Base-by-base conservation (phyloP, 1,284 basidiomycete genomes). In the Inonotus hispidus region DNA sequence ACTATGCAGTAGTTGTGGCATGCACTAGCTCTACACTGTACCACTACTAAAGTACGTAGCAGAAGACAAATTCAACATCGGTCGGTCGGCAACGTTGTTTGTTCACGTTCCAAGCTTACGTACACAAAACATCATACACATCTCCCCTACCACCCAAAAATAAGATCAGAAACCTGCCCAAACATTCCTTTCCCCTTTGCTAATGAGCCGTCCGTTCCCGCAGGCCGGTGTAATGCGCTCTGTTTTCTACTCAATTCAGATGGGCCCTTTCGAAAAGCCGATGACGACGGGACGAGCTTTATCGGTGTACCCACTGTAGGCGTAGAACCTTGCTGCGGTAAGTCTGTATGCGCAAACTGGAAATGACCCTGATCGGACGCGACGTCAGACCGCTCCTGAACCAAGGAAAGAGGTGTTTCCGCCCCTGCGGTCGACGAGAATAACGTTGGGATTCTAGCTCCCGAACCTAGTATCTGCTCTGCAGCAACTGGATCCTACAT, bases 161-260 rank as follows among this genome's bases (percentile, higher is more conserved):
- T 83, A 64, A 88, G 69, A 74, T 90, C 87, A n/a, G 84, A 84
- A 46, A 90, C 82, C 70, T 88, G 85, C 11, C 87, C 86, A 2
- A 90, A 62, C 64, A 89, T 67, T 3, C 85, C 78, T 69, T 84
- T 89, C 19, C 27, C 21, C 50, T 52, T 52, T 58, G 66, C 77
- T n/a, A 79, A 76, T 5, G 75, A 72, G 35, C 68, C 68, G 45
- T 69, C 66, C 23, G 67, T 66, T 3, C 66, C 68, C 1, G 67
- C 58, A 45, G 62, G 59, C 6, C 53, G 14, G 16, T 39, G 27
- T 35, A 56, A 63, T 16, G 74, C 69, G 3, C 73, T 68, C 37
- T 72, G 62, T 50, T 68, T 71, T 50, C 72, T 72, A 8, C 71
- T 70, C 13, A 65, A 66, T n/a, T 66, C 70, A 38, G 71, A 73